These are phyloP conservation scores for Amanita polypyramis DNA, from an alignment of 768 basidiomycete species.

Conservation along the genomic window DNA sequence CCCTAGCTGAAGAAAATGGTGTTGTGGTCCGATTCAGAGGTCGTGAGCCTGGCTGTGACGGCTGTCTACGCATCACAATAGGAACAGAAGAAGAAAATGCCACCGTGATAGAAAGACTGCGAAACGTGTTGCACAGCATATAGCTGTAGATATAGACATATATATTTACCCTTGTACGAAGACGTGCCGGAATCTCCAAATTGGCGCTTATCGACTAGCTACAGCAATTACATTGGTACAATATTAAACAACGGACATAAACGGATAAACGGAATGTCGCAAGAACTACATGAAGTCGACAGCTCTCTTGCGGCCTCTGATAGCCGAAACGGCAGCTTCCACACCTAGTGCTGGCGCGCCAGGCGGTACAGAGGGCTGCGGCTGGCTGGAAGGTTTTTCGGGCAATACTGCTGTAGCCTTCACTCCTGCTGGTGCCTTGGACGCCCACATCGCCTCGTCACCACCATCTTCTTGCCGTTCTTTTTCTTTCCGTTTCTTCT, in stretches of 20 bases:
- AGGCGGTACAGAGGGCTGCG: background rate
- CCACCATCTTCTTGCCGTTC: constrained; percentile 13
- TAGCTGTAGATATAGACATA: constrained; percentile 14
- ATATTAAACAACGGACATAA: too few relatives aligned
- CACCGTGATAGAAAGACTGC: constrained; percentile 43
- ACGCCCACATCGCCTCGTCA: constrained; percentile 59
- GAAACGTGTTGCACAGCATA: constrained; percentile 28
- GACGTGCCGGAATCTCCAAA: too few relatives aligned
- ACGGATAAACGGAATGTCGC: too few relatives aligned
- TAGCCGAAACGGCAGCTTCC: constrained; percentile 12
- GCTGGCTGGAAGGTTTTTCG: background rate
- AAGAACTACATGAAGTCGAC: constrained; percentile 63
- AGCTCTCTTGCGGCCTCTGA: constrained; percentile 55
- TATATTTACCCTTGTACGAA: background rate
- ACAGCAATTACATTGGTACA: background rate
- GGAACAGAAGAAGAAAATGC: constrained; percentile 77
- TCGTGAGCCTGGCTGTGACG: constrained; percentile 73
- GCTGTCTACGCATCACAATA: constrained; percentile 82
- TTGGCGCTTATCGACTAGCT: too few relatives aligned
- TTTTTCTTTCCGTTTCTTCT: constrained; percentile 9
- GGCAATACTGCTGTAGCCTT: background rate
- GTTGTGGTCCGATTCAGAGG: constrained; percentile 92
- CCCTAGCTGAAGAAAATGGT: constrained; percentile 73
- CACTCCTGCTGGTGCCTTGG: constrained; percentile 34
- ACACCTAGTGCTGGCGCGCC: constrained; percentile 13